phyloP scores from a whole-genome alignment of 495 filamentous ascomycete genomes.

The Astrocystis sublimbata region DNA sequence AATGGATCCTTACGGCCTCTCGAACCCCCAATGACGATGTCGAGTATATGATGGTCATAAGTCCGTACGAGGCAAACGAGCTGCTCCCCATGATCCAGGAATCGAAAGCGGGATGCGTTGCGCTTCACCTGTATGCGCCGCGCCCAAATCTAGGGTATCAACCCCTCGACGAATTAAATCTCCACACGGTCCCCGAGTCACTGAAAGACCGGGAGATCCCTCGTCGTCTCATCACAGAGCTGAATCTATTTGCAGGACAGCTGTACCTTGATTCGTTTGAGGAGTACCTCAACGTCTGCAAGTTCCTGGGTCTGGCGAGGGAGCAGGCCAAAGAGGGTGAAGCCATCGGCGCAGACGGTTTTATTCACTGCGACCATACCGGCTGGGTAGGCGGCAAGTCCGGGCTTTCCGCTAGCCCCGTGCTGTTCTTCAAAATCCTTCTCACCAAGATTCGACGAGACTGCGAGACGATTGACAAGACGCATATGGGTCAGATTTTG shows the following conservation, averaged over 20 bases:
- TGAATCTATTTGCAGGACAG: conserved; percentile 70
- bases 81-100: conserved; percentile 44
- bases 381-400: conserved; percentile 33
- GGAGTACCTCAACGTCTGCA: conserved; percentile 56
- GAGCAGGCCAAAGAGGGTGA: conserved; percentile 31
- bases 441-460: conserved; percentile 54
- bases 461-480: conserved; percentile 51
- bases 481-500: conserved; percentile 57
- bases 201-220: conserved; percentile 11
- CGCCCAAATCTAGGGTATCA: conserved; percentile 46
- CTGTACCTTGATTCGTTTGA: conserved; percentile 59
- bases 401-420: conserved; percentile 51
- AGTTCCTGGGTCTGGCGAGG: conserved; percentile 51
- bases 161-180: conserved; percentile 48
- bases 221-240: conserved; percentile 41
- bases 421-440: conserved; percentile 54
- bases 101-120: conserved; percentile 35
- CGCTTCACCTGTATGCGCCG: conserved; percentile 60
- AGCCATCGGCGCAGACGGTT: conserved; percentile 47
- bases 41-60: conserved; percentile 56
- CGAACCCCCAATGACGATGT: conserved; percentile 26
- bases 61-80: conserved; percentile 61
- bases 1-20: conserved; percentile 56
- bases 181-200: conserved; percentile 39
- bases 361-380: conserved; percentile 36